phyloP scores from a whole-genome alignment of 73 alveolate species.

The Tetrahymena thermophila region DNA sequence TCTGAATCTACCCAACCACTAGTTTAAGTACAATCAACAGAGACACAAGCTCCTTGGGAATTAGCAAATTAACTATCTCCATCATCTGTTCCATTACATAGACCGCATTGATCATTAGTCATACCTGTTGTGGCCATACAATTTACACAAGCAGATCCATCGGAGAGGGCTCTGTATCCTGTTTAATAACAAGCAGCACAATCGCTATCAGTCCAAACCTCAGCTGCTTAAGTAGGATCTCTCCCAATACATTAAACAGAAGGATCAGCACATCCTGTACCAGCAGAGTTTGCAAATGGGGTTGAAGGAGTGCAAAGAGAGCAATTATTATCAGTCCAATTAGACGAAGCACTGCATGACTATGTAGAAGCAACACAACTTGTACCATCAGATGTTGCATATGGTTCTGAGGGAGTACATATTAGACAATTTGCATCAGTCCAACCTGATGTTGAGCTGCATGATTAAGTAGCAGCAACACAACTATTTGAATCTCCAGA shows the following conservation, averaged over 20 bases:
- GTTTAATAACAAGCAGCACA: neutral
- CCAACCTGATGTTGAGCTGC: neutral
- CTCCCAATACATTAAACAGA: neutral
- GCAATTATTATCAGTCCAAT: neutral
- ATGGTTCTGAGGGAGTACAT: neutral
- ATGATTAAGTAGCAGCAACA: neutral
- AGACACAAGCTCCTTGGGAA: neutral
- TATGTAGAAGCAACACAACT: neutral
- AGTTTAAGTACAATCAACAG: neutral
- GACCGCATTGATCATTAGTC: neutral
- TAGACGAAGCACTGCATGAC: neutral
- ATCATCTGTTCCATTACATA: neutral
- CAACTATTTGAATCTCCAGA: neutral
- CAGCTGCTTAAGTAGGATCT: neutral
- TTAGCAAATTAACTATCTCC: neutral
- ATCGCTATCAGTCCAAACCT: neutral
- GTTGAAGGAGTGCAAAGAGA: neutral
- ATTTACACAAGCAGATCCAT: neutral
- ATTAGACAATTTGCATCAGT: neutral
- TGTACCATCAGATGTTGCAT: neutral
- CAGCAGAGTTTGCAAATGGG: neutral
- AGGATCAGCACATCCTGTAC: neutral
- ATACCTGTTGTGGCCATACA: neutral
- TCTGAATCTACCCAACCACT: neutral
- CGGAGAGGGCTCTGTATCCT: neutral